phyloP scores from a whole-genome alignment of 108 stramenopile genomes.

The Conticribra guillardii region DNA sequence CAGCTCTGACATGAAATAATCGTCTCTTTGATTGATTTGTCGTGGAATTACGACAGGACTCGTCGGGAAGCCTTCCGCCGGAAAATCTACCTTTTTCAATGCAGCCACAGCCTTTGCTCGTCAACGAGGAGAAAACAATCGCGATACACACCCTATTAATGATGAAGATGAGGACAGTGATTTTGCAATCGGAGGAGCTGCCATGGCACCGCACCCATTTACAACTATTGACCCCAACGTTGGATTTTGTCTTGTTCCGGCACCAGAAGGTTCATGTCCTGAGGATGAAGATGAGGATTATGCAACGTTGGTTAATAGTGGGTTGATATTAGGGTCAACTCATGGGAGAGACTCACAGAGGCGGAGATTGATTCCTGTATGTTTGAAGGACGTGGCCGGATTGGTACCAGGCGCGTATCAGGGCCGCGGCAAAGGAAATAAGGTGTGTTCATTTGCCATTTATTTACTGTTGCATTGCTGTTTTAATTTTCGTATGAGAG shows the following conservation, averaged over 20 bases:
- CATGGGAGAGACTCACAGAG: constrained; percentile 81
- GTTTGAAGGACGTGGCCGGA: constrained; percentile 91
- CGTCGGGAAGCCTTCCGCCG: constrained; percentile 85
- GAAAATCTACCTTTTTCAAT: constrained; percentile 92
- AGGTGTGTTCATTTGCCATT: constrained; percentile 24
- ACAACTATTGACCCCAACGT: constrained; percentile 95
- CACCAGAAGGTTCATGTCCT: constrained; percentile 64
- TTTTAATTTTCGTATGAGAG: no score
- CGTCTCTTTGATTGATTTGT: no score
- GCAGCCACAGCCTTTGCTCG: constrained; percentile 85
- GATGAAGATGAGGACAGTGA: constrained; percentile 6
- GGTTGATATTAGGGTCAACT: constrained; percentile 57
- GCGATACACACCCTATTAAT: constrained; percentile 19
- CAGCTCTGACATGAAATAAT: no score
- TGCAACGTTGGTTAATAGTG: not conserved
- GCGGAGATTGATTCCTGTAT: constrained; percentile 76
- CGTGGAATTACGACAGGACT: no score
- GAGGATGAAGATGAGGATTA: constrained; percentile 56
- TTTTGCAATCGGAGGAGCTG: constrained; percentile 69
- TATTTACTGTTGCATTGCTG: no score
- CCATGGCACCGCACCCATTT: constrained; percentile 93
- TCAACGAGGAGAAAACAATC: constrained; percentile 54
- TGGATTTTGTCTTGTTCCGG: constrained; percentile 80
- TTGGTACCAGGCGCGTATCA: constrained; percentile 91
- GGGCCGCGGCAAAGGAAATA: constrained; percentile 85